Conservation (phyloP, 768 basidiomycete species). For the Leucosporidium scottii region DNA sequence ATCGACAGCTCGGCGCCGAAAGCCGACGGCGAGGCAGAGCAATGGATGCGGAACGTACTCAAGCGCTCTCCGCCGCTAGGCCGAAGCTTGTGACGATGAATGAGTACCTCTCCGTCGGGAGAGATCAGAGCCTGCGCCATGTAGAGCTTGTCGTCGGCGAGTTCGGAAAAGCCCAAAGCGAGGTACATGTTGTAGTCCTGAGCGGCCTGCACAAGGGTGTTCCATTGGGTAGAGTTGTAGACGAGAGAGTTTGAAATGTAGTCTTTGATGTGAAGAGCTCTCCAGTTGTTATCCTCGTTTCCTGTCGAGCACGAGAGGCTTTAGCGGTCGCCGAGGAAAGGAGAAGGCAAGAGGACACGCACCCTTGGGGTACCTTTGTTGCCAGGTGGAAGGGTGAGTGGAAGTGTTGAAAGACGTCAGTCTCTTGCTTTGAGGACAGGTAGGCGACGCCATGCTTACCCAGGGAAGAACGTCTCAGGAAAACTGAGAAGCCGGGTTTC, state of each 20-base stretch:
- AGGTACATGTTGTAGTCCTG: conserved; percentile 15
- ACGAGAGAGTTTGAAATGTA: conserved; percentile 10
- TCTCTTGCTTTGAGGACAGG: no score
- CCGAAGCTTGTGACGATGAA: conserved; percentile 26
- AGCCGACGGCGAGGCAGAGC: no score
- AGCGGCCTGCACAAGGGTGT: conserved; percentile 7
- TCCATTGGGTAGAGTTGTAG: conserved; percentile 11
- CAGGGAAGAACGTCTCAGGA: background rate
- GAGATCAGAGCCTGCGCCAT: conserved; percentile 24
- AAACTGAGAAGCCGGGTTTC: background rate
- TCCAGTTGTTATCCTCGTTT: background rate
- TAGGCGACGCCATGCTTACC: no score
- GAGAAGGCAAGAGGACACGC: no score
- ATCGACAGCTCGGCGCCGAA: no score
- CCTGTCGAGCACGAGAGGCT: no score
- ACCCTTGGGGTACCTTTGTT: no score
- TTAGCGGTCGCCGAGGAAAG: background rate
- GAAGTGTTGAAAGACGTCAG: no score
- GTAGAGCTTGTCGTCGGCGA: conserved; percentile 13
- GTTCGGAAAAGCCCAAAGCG: conserved; percentile 19
- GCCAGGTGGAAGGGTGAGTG: no score
- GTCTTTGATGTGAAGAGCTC: background rate
- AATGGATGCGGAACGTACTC: no score
- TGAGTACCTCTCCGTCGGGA: conserved; percentile 14
- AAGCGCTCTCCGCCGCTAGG: conserved; percentile 16